Conservation (phyloP, 2,329 filamentous ascomycete species). For the Botrytis galanthina region DNA sequence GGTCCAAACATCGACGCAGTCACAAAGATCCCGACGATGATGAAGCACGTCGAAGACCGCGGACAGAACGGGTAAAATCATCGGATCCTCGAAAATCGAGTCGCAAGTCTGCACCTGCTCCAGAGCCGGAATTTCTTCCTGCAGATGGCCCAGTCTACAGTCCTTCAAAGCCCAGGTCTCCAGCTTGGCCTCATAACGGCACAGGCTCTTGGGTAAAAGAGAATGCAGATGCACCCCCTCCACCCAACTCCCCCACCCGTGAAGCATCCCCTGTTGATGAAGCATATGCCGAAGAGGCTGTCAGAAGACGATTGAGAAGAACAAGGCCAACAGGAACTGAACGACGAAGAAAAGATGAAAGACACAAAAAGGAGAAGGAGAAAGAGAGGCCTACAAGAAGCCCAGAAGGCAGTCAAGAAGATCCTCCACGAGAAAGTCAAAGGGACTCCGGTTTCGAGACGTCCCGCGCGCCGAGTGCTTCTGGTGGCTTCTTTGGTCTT, state of each 20-base stretch:
- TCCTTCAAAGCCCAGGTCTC: conserved; percentile 35
- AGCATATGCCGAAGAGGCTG: conserved; percentile 32
- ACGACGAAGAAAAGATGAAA: conserved; percentile 34
- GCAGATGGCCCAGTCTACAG: conserved; percentile 34
- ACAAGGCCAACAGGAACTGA: conserved; percentile 32
- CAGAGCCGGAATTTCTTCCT: conserved; percentile 34
- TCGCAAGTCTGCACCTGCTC: conserved; percentile 45
- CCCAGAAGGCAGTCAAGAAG: conserved; percentile 38
- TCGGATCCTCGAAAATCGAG: conserved; percentile 38
- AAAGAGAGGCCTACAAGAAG: conserved; percentile 29
- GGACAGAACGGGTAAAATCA: conserved; percentile 51
- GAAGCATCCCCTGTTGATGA: conserved; percentile 30
- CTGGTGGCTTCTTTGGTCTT: conserved; percentile 57
- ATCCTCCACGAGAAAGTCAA: conserved; percentile 31
- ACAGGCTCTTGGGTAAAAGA: conserved; percentile 67
- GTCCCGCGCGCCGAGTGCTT: conserved; percentile 61
- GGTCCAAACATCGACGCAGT: conserved; percentile 50
- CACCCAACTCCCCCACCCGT: conserved; percentile 43
- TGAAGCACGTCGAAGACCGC: conserved; percentile 53
- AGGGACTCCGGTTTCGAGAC: conserved; percentile 39
- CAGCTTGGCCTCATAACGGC: conserved; percentile 60
- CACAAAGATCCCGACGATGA: conserved; percentile 51
- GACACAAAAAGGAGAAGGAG: conserved; percentile 33
- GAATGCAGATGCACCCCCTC: conserved; percentile 59
- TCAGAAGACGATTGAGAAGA: conserved; percentile 31